phyloP scores from a whole-genome alignment of 2,329 filamentous ascomycete species.

The Colletotrichum liaoningense region DNA sequence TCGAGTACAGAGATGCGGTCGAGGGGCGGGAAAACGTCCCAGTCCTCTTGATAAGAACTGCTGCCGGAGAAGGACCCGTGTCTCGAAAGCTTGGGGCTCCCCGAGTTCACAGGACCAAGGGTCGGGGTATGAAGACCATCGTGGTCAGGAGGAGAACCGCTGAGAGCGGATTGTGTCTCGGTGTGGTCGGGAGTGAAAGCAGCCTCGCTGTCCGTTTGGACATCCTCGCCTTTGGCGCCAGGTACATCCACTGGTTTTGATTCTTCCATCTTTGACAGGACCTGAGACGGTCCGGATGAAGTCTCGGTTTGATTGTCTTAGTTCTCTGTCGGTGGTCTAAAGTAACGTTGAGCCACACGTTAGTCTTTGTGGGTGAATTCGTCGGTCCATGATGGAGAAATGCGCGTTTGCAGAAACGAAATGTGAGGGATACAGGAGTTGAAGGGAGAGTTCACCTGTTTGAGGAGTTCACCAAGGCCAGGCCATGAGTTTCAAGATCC shows the following conservation, averaged over 20 bases:
- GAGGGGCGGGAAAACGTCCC: constrained; percentile 86
- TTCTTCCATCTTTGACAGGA: constrained; percentile 45
- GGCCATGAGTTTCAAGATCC: background rate
- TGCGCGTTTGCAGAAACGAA: background rate
- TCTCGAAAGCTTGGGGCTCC: constrained; percentile 74
- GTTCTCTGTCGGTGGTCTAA: background rate
- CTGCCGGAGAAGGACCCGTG: constrained; percentile 85
- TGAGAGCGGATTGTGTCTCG: constrained; percentile 51
- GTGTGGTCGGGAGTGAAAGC: constrained; percentile 56
- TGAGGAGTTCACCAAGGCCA: background rate
- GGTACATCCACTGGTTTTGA: constrained; percentile 44
- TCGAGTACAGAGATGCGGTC: constrained; percentile 94
- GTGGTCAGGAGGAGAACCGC: constrained; percentile 56
- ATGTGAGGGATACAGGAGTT: background rate
- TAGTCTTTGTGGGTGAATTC: background rate
- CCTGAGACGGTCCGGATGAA: background rate
- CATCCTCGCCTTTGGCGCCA: constrained; percentile 49
- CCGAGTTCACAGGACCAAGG: constrained; percentile 57
- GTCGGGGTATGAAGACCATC: constrained; percentile 61
- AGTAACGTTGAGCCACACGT: background rate
- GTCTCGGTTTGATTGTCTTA: background rate
- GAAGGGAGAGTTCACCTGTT: background rate
- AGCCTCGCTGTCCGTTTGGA: constrained; percentile 56
- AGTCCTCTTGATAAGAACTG: constrained; percentile 89
- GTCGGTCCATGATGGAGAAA: background rate